Evolutionary conservation across 2,329 filamentous ascomycete genomes (phyloP), one percentile per base, ranked within the genome.

Genomic region (Knufia petricola): DNA sequence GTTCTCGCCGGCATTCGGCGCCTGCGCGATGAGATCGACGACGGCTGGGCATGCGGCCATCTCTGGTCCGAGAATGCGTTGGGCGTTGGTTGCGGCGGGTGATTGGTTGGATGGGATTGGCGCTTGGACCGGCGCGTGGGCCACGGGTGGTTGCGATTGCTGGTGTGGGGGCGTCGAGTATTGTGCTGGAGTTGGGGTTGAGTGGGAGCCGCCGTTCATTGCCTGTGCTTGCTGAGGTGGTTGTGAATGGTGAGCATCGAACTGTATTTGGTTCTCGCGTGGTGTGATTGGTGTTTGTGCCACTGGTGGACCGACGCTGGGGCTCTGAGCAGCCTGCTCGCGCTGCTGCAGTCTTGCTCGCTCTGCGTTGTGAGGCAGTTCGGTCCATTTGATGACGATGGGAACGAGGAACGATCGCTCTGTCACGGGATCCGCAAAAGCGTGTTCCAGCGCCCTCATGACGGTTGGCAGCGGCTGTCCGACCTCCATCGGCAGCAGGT

Each of bases 381-480:
- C 69, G 57, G 67, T 66, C 42, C 82, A 82, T 30, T 85, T 79
- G 54, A 94, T 86, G 2, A 95, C 87, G 54, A 96, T 84, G 1
- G 90, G 85, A 19, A 89, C 79, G 7, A 96, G 72, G 30, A 98
- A 71, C 68, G 92, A 79, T 1, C 86, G 81, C 56, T 94, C 84
- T 0, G 80, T 73, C 13, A 85, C 76, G 1, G 77, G 77, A 38
- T 89, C 85, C 26, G 95, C 77, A 24, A 79, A 78, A 63, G 89
- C 89, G 58, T 90, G 84, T 54, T 87, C 82, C n/a, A 96, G 76
- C 60, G 94, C 85, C 52, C 87, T 78, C 64, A 95, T 80, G 59
- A 95, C 95, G 53, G 89, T 85, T 0, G 92, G 90, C 37, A 90
- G 77, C 28, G 67, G 69, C 43, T 77, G 78, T 21, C 86, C 87